Conservation (phyloP, 306 rosid species). For the Oxytropis ochrocephala region DNA sequence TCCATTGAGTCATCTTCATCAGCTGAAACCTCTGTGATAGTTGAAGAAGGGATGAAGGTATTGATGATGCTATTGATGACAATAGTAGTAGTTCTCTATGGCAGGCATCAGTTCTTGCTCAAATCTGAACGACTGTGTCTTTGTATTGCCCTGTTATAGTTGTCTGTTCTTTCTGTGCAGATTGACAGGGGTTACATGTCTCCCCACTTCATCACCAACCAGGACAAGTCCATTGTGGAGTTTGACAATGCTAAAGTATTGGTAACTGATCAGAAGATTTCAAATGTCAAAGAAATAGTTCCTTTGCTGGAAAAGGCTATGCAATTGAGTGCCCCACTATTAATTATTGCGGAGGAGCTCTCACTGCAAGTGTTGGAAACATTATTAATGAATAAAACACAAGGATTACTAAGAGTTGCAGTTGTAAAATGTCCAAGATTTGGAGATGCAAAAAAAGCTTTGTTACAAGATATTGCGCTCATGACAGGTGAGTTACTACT, state of each 20-base stretch:
- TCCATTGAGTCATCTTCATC: conserved; percentile 77
- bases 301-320: conserved; percentile 82
- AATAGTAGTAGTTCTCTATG: neutral
- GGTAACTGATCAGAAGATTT: conserved; percentile 91
- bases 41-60: conserved; percentile 99
- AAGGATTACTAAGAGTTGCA: conserved; percentile 81
- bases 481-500: conserved; percentile 68
- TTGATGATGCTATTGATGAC: neutral
- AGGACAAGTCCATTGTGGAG: conserved; percentile 76
- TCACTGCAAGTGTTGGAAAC: conserved; percentile 67
- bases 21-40: conserved; percentile 68
- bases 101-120: neutral
- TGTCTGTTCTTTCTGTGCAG: conserved; percentile 41
- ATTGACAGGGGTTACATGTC: conserved; percentile 93
- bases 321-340: conserved; percentile 84
- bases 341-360: conserved; percentile 88
- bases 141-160: neutral
- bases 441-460: conserved; percentile 72
- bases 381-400: conserved; percentile 73
- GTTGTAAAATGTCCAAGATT: conserved; percentile 87
- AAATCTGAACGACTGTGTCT: conserved; percentile 3
- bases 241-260: conserved; percentile 82
- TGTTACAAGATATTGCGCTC: conserved; percentile 90
- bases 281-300: conserved; percentile 62
- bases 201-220: conserved; percentile 84